Evolutionary conservation across 345 rosid species (phyloP), one percentile per base, ranked within the genome.

Genomic region (Hypericum androsaemum): DNA sequence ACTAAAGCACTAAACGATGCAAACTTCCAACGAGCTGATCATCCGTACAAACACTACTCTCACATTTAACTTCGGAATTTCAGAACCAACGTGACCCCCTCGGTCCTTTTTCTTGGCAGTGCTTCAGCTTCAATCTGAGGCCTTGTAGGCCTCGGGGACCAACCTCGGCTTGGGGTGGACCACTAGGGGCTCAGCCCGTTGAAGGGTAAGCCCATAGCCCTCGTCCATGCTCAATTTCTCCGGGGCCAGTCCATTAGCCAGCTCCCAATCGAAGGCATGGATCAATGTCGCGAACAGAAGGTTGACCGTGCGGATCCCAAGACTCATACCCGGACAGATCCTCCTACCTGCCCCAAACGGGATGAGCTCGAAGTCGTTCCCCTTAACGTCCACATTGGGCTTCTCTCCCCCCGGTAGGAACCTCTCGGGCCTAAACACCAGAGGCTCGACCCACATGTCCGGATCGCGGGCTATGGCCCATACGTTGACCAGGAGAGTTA

Each of bases 401-500:
- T 75, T 81, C 15, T 84, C 89, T 1, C 89, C 92, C 0, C 87
- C 89, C 0, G 89, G 79, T 13, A 81, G 60, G 45, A 81, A 87
- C 70, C 96, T 84, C 43, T 84, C 88, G 0, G 96, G 94, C 12
- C 57, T 52, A 50, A 87, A 87, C 43, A 60, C 55, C 16, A 84
- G 41, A 0, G 94, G 89, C 15, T 81, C 75, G 17, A 73, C 12
- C 96, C 96, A 87, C 39, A 52, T 65, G 0, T 80, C 63, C 0
- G 96, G 96, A 68, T 87, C 94, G 8, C 86, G 89, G 5, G 89
- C 78, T 62, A 87, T 87, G 62, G 96, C 96, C 96, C 94, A 87
- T 7, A 84, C 81, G 46, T 87, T 80, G 8, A 78, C 77, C 6
- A 87, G 54, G 0, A 87, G 70, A 0, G 89, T 87, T 0, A 85